Base-by-base conservation (phyloP, 306 rosid genomes). In the Trifolium dubium region DNA sequence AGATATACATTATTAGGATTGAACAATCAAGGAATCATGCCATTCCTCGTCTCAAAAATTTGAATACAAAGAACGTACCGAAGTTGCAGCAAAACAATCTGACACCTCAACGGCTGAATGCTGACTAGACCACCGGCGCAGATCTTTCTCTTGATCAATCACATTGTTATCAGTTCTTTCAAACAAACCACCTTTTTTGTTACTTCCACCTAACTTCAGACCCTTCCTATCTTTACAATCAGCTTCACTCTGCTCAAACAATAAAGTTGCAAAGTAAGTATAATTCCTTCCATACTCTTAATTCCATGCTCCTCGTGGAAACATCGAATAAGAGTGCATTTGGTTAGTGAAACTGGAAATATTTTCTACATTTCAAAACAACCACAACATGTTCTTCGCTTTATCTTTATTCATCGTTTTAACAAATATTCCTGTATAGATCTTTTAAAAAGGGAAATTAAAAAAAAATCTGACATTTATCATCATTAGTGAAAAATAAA, bases 161-260 rank as follows among this genome's bases (percentile, higher is more conserved):
- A 59, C 50, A 75, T 60, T 80, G 29, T 85, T 60, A 75, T 73
- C 76, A 70, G 84, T 82, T 69, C 85, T 86, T 69, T 85, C 80
- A 50, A 75, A 65, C 41, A 79, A 77, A 64, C 72, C 81, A 50
- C 67, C 83, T 50, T 84, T 87, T 64, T 81, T 78, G 14, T 60
- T 58, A 80, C 79, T 76, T 58, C 61, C 86, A 11, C n/a, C 71
- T 6, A 75, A 63, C 79, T 77, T 81, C 59, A 77, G 76, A 63
- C 54, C 77, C 54, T 46, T 72, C 35, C 82, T 65, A 30, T 64
- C 80, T 61, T 41, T 80, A 74, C 66, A 71, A 74, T 94, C 97
- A 77, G 86, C 88, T 74, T 94, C 98, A 32, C 97, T 91, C 98
- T 94, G 78, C 11, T 65, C 64, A 83, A 34, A 73, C 56, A 82